Base-by-base conservation (phyloP, 805 yeast genomes). In the Hyphopichia homilentoma region DNA sequence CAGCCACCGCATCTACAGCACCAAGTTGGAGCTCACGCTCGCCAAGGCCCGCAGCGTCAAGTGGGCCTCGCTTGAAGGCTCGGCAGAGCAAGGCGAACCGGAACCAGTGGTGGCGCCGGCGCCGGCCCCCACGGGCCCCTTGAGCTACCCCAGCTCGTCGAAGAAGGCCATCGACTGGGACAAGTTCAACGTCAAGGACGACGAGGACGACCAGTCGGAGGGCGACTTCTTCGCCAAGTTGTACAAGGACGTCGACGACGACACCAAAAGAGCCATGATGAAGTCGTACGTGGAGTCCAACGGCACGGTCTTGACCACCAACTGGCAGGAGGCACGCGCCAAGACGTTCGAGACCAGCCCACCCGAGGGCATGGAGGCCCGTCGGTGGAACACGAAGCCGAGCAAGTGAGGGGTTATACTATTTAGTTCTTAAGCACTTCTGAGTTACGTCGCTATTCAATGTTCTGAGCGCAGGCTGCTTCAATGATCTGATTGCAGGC, bases 211-310 rank as follows among this genome's bases (percentile, higher is more conserved):
- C 0, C 67, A 65, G 9, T 75, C 71, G 16, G 76, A 77, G 3
- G 77, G 78, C 39, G 79, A 69, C 1, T 89, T 93, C 48, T 93
- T 93, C 62, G 74, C 77, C 45, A 69, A 77, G 41, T 51, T 93
- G 7, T 93, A 83, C 59, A 70, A 72, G 17, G 79, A 73, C 42
- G 90, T 95, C 0, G 95, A 88, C 52, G 93, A 84, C 6, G 96
- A 93, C 48, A 81, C 95, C 1, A 68, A 68, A 44, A 69, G 94
- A 32, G 99, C 99, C 2, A 93, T 93, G 97, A 83, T 86, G 95
- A 93, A 93, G 62, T 85, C 96, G 33, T 93, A 75, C 48, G 69
- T 77, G n/a, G 96, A 93, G 59, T 84, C 95, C 45, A 83, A 84
- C 47, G 99, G 99, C 14, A 93, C 98, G 0, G 77, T 95, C 2